Evolutionary conservation across 148 eudicot species (phyloP).

Genomic region (Rhododendron williamsianum): DNA sequence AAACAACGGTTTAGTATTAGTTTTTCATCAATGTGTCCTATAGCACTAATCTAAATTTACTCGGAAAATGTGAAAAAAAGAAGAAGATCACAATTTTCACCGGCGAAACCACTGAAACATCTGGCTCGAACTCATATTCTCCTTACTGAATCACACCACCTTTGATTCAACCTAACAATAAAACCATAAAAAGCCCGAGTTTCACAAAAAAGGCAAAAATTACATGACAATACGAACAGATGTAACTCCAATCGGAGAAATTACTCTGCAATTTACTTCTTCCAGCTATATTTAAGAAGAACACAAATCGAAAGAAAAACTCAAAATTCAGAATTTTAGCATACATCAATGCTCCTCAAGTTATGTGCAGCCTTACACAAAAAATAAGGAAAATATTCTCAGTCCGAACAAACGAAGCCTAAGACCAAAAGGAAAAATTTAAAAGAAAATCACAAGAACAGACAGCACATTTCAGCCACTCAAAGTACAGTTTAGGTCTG

Average conservation of each 20-base stretch:
- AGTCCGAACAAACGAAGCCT: too few relatives aligned
- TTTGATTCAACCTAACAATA: background rate
- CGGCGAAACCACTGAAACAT: constrained; percentile 28
- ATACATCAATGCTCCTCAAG: too few relatives aligned
- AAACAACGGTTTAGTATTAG: background rate
- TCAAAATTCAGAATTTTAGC: background rate
- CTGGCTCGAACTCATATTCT: constrained; percentile 23
- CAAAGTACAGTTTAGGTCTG: too few relatives aligned
- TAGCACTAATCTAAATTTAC: background rate
- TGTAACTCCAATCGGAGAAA: background rate
- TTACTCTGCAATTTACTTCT: background rate
- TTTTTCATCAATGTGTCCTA: background rate
- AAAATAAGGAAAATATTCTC: too few relatives aligned
- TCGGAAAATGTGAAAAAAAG: constrained; percentile 29
- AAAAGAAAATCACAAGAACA: background rate
- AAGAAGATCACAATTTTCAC: constrained; percentile 32
- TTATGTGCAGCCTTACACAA: too few relatives aligned
- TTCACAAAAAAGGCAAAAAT: background rate
- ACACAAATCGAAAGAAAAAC: background rate
- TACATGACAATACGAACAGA: background rate
- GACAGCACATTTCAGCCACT: background rate
- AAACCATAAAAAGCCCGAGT: background rate
- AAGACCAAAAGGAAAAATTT: background rate
- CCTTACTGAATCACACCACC: background rate
- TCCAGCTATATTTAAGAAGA: background rate